Conservation (phyloP, 1,284 basidiomycete species). For the Thecaphora thlaspeos region DNA sequence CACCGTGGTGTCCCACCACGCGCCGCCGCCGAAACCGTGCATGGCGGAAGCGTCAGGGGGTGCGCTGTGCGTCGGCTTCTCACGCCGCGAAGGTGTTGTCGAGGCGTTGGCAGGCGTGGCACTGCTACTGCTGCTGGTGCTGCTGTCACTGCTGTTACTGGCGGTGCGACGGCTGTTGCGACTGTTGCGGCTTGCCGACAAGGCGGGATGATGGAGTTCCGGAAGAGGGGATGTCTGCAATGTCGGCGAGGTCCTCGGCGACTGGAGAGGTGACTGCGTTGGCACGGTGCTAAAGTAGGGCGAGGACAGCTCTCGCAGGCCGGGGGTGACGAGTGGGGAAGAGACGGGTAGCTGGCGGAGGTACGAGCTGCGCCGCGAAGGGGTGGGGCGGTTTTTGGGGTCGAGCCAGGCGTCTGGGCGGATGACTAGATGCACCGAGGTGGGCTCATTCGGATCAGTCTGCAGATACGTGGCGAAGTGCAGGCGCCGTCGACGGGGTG, state of each 20-base stretch:
- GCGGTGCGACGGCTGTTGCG: not conserved
- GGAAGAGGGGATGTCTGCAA: too few relatives aligned
- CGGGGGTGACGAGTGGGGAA: not conserved
- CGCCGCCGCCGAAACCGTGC: too few relatives aligned
- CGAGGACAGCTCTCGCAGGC: not conserved
- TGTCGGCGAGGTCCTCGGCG: too few relatives aligned
- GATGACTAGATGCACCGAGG: slow-evolving; percentile 49
- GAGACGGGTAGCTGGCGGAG: slow-evolving; percentile 12
- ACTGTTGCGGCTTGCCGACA: too few relatives aligned
- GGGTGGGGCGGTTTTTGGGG: slow-evolving; percentile 33
- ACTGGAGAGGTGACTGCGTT: not conserved
- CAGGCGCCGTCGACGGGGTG: too few relatives aligned
- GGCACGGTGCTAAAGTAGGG: not conserved
- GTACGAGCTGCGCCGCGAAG: slow-evolving; percentile 30
- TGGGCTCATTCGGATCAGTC: slow-evolving; percentile 22
- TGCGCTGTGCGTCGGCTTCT: not conserved
- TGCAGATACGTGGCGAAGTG: slow-evolving; percentile 2
- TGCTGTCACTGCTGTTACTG: not conserved
- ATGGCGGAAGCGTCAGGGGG: too few relatives aligned
- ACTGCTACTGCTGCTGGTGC: not conserved
- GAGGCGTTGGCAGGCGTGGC: not conserved
- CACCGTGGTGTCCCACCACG: not conserved
- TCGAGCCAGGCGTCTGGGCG: slow-evolving; percentile 50
- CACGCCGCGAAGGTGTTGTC: not conserved
- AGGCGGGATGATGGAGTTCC: too few relatives aligned